These are phyloP conservation scores for Fusarium nematophilum DNA, from an alignment of 2,329 filamentous ascomycete genomes.

Conservation along the genomic window DNA sequence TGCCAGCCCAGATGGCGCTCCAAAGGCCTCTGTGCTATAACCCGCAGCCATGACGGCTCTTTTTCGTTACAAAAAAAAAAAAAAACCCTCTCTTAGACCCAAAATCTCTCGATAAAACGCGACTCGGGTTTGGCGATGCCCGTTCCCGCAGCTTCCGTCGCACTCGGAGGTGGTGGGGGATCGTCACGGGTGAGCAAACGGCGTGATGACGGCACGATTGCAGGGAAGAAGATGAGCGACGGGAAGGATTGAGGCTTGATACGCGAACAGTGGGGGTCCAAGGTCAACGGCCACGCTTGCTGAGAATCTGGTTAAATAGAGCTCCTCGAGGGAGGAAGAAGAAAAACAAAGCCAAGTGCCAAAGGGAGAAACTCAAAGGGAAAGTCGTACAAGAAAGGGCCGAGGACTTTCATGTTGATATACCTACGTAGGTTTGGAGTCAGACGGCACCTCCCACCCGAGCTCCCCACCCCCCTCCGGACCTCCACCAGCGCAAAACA, in stretches of 20 bases:
- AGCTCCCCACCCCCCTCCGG: neutral
- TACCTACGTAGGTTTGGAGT: too few species aligned
- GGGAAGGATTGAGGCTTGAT: constrained; percentile 18
- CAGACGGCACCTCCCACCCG: neutral
- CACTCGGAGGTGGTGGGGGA: constrained; percentile 23
- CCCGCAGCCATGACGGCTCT: constrained; percentile 35
- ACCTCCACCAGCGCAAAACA: constrained; percentile 2
- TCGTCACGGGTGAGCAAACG: constrained; percentile 29
- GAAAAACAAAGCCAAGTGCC: neutral
- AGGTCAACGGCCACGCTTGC: constrained; percentile 36
- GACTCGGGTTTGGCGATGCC: neutral
- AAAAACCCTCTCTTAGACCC: neutral
- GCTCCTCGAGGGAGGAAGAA: constrained; percentile 18
- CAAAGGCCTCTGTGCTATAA: constrained; percentile 24
- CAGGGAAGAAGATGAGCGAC: constrained; percentile 1
- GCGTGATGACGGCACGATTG: constrained; percentile 16
- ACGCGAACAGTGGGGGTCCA: constrained; percentile 25
- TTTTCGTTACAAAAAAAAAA: constrained; percentile 5
- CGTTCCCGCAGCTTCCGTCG: constrained; percentile 7
- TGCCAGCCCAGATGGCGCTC: constrained; percentile 34
- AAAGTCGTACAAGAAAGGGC: constrained; percentile 12
- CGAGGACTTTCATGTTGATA: neutral
- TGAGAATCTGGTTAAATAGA: neutral
- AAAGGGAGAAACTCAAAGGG: neutral
- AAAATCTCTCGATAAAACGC: neutral